Conservation (phyloP, 495 filamentous ascomycete genomes). For the Letharia columbiana region DNA sequence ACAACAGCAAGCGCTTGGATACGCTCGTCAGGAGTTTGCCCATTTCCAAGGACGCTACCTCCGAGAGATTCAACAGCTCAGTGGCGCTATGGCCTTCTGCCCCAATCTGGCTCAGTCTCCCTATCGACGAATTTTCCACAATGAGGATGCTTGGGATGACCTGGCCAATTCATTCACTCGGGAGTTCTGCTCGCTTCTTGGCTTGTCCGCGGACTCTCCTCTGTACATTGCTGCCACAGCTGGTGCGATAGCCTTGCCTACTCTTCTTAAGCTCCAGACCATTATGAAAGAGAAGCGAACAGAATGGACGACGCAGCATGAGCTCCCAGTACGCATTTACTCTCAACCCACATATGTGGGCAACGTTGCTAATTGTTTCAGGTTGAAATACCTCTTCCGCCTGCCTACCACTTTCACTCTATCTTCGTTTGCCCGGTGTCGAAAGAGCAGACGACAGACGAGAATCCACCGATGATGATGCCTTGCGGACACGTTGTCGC, state of each 20-base stretch:
- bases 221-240: conserved; percentile 88
- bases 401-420: conserved; percentile 80
- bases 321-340: conserved; percentile 58
- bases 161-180: conserved; percentile 77
- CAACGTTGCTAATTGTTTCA: conserved; percentile 25
- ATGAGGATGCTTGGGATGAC: conserved; percentile 64
- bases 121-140: conserved; percentile 68
- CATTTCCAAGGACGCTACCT: conserved; percentile 62
- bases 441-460: conserved; percentile 89
- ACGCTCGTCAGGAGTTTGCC: conserved; percentile 59
- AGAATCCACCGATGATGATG: conserved; percentile 95
- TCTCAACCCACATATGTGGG: background rate
- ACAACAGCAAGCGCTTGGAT: conserved; percentile 55
- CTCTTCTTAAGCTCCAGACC: conserved; percentile 67
- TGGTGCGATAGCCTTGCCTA: conserved; percentile 82
- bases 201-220: conserved; percentile 77
- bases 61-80: conserved; percentile 66
- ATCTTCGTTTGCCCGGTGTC: conserved; percentile 97
- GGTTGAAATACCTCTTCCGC: conserved; percentile 84
- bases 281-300: conserved; percentile 82
- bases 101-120: conserved; percentile 60
- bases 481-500: conserved; percentile 94
- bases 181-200: conserved; percentile 90
- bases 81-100: conserved; percentile 67
- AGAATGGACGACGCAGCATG: conserved; percentile 87